phyloP scores from a whole-genome alignment of 2,329 filamentous ascomycete species.

The Fusarium sp. region DNA sequence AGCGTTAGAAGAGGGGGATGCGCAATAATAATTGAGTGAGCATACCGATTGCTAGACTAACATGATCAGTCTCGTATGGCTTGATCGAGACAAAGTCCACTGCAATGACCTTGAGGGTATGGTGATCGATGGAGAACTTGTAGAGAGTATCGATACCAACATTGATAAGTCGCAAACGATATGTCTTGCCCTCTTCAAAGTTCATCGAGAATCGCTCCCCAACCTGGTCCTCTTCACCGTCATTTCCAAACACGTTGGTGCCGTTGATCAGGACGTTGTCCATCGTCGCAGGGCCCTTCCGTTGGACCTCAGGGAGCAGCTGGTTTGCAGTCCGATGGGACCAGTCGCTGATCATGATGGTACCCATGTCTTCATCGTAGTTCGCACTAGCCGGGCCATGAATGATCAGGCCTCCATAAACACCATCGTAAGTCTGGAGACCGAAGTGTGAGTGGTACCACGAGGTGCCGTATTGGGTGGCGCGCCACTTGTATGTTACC shows the following conservation, averaged over 20 bases:
- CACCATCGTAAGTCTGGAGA: constrained; percentile 67
- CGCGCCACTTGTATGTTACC: constrained; percentile 72
- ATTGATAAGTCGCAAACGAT: constrained; percentile 66
- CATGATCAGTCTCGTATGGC: constrained; percentile 67
- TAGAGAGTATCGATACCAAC: constrained; percentile 61
- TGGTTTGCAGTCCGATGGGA: constrained; percentile 62
- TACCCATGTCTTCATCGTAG: constrained; percentile 76
- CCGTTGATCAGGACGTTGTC: constrained; percentile 65
- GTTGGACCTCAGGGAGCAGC: constrained; percentile 47
- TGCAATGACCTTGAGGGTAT: constrained; percentile 71
- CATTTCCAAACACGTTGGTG: constrained; percentile 54
- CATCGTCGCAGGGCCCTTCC: constrained; percentile 46
- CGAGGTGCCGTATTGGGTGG: constrained; percentile 68
- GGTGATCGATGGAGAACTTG: constrained; percentile 69
- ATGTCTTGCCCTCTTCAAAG: constrained; percentile 60
- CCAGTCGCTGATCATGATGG: constrained; percentile 73
- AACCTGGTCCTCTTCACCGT: constrained; percentile 37
- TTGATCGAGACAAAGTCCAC: constrained; percentile 71
- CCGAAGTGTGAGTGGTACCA: constrained; percentile 77
- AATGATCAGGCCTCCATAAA: constrained; percentile 74
- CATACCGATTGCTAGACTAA: constrained; percentile 65
- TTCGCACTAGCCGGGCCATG: constrained; percentile 71
- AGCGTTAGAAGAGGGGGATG: constrained; percentile 5
- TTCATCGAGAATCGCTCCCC: constrained; percentile 56
- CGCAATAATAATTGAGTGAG: constrained; percentile 1